Evolutionary conservation across 257 asterid species (phyloP), one percentile per base, ranked within the genome.

Genomic region (Cinchona pubescens): DNA sequence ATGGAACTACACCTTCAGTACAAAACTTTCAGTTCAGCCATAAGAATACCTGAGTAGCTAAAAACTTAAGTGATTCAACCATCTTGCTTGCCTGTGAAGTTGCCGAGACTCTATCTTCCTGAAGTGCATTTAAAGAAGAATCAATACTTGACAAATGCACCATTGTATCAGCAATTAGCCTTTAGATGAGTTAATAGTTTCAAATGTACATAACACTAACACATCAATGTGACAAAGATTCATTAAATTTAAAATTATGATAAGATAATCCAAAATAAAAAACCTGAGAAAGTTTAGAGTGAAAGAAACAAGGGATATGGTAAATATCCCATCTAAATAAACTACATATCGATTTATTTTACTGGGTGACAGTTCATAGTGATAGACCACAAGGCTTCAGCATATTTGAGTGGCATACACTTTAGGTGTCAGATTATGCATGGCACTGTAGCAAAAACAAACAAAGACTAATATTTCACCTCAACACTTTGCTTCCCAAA

Each of bases 31-130:
- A 19, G 45, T 67, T 40, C n/a, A 30, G 46, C 13, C 55, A 14
- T 12, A 67, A 46, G 13, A 56, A 27, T 86, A 83, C 99, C 97
- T 96, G 99, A 80, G 96, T 83, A 65, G 97, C 94, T 74, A 86
- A 72, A 79, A 93, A 93, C 83, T 96, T 96, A 83, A 88, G 76
- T 62, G 90, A 87, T 87, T 96, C 99, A 43, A 89, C 88, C 96
- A 96, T 93, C 89, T 90, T 89, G 90, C 83, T 85, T 79, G 99
- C 98, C 85, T 85, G 96, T 76, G 95, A 89, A 82, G 85, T 87
- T 35, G 99, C 92, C 0, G 93, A 82, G 73, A 77, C 86, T 81
- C 92, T 87, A 65, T 96, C 99, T 78, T 86, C 99, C 99, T 96
- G 75, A 72, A 75, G 56, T 29, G 58, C 34, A 63, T 51, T 42